These are phyloP conservation scores for Syzygium syzygioides DNA, from an alignment of 441 rosid genomes.

Conservation along the genomic window DNA sequence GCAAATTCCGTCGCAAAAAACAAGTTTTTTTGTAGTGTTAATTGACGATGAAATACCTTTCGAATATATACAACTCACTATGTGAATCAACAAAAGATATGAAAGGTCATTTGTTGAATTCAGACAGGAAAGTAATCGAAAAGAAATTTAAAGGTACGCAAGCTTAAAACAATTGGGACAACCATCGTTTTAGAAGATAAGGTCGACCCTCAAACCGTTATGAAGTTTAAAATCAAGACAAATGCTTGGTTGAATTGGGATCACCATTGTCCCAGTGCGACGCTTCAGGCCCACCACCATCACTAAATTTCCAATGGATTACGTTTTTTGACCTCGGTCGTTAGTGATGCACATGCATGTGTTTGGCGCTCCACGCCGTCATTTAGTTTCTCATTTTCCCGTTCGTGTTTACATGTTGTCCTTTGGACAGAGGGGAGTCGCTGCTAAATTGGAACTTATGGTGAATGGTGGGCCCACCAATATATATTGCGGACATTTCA, in stretches of 20 bases:
- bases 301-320: neutral
- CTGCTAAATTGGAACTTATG: neutral
- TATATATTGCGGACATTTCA: no score
- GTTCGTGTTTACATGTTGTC: neutral
- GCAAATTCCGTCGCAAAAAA: no score
- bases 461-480: neutral
- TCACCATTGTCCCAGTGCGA: no score
- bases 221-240: neutral
- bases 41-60: neutral
- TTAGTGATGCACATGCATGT: neutral
- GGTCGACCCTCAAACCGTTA: neutral
- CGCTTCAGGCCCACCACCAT: no score
- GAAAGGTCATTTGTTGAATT: neutral
- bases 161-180: neutral
- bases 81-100: neutral
- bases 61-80: rapidly evolving
- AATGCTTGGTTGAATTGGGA: no score
- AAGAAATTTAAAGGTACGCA: neutral
- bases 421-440: neutral
- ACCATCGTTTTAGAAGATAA: neutral
- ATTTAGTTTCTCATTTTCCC: neutral
- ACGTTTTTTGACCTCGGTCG: neutral
- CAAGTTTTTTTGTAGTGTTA: no score
- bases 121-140: rapidly evolving
- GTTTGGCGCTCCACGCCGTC: neutral